Evolutionary conservation across 768 basidiomycete species (phyloP), one percentile per base, ranked within the genome.

Genomic region (Suillus brevipes): DNA sequence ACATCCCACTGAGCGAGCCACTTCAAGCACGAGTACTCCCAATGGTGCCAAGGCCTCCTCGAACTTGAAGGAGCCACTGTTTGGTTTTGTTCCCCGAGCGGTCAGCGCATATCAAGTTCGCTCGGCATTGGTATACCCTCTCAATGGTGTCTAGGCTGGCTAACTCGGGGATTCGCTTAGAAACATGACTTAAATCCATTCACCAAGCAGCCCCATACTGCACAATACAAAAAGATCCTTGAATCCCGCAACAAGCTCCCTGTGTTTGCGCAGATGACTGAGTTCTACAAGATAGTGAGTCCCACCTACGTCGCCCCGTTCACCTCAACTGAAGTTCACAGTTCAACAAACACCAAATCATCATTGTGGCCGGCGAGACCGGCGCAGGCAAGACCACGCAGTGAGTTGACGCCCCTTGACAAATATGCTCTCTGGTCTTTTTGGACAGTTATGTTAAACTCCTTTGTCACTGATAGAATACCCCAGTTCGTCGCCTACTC

Each of bases 341-440:
- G 74, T 77, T 77, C 61, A 73, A 67, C 23, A 57, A 61, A 6
- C 65, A 94, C 75, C 94, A 97, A 80, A 90, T 97, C 68, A 89
- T 91, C 49, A 86, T 95, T 66, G 89, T 95, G 86, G 90, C 93
- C 65, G 92, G 96, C 70, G 96, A 97, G 81, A 97, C 96, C 0
- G 95, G 95, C 9, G 90, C 94, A 28, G 96, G 95, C 42, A 98
- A 97, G 82, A 97, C 94, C 0, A 96, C 95, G 25, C 95, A 97
- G 91, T 94, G 75, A 75, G 91, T 80, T 70, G 60, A 36, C 40
- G 60, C 43, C 50, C 28, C 53, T n/a, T 47, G n/a, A 71, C 62
- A 71, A 65, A 71, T 43, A 67, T 43, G 58, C 36, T 55, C 64
- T 4, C 70, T 65, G 65, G 59, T 74, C 65, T 66, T 64, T 64